Evolutionary conservation across 192 early-diverging fungal genomes (phyloP).

Genomic region (Kickxella alabastrina): DNA sequence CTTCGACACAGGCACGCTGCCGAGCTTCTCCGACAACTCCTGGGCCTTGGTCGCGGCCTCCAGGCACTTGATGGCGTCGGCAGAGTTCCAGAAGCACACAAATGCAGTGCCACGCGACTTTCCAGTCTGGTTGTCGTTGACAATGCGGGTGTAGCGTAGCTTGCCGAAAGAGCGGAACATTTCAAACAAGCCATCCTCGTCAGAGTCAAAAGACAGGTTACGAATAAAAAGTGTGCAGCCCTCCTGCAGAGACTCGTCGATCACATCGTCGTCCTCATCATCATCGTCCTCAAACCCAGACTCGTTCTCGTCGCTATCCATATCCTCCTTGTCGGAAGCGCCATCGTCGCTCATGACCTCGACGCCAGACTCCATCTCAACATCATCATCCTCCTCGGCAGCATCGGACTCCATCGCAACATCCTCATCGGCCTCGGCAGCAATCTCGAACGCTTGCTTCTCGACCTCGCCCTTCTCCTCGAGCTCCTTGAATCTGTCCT

Average conservation of each 20-base stretch:
- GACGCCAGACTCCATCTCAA: conserved; percentile 29
- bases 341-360: conserved; percentile 29
- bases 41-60: conserved; percentile 63
- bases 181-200: conserved; percentile 71
- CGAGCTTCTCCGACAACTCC: conserved; percentile 51
- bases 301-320: conserved; percentile 14
- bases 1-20: conserved; percentile 34
- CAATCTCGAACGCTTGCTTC: conserved; percentile 25
- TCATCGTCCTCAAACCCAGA: conserved; percentile 36
- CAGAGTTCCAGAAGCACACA: conserved; percentile 74
- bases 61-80: conserved; percentile 73
- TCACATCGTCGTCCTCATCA: conserved; percentile 37
- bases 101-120: conserved; percentile 93
- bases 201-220: conserved; percentile 89
- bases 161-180: conserved; percentile 49
- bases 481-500: conserved; percentile 64
- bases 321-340: conserved; percentile 38
- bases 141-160: conserved; percentile 78
- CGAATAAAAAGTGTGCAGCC: conserved; percentile 87
- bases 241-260: conserved; percentile 55
- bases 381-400: conserved; percentile 15
- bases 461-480: conserved; percentile 57
- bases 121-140: conserved; percentile 77
- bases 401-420: conserved; percentile 34
- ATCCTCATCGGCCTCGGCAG: conserved; percentile 11